Evolutionary conservation across 2,329 filamentous ascomycete species (phyloP).

Genomic region (Trichoderma aggressivum): DNA sequence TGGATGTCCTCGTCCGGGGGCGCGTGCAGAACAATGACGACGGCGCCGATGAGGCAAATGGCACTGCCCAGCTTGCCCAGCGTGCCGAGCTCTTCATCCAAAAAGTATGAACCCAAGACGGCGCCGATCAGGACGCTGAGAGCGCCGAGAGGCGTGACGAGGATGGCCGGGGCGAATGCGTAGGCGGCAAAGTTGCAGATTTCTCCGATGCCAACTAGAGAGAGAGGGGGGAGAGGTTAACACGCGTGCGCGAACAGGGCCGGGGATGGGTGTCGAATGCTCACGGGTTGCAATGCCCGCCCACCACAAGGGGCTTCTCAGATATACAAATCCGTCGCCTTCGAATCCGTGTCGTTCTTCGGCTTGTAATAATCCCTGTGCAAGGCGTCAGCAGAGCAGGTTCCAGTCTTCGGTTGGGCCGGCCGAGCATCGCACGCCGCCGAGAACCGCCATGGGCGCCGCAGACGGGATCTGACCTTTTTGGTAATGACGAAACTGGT

Average conservation of each 20-base stretch:
- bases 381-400: background rate
- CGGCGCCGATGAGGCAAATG: conserved; percentile 90
- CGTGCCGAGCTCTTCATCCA: conserved; percentile 84
- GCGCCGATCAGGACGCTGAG: conserved; percentile 93
- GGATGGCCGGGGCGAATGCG: conserved; percentile 96
- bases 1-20: conserved; percentile 89
- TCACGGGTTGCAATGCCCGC: conserved; percentile 84
- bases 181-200: conserved; percentile 97
- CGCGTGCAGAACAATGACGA: conserved; percentile 96
- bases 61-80: conserved; percentile 93
- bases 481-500: conserved; percentile 99
- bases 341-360: conserved; percentile 92
- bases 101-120: conserved; percentile 89
- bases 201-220: conserved; percentile 82
- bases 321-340: conserved; percentile 90
- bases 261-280: conserved; percentile 29
- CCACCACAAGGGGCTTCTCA: conserved; percentile 97
- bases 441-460: background rate
- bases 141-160: conserved; percentile 92
- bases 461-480: conserved; percentile 59
- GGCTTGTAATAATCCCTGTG: conserved; percentile 81
- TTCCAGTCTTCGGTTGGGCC: background rate
- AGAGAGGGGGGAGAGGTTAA: conserved; percentile 24
- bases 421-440: background rate
- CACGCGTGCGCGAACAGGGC: background rate